phyloP scores from a whole-genome alignment of 2,329 filamentous ascomycete genomes.

The Acephala macrosclerotiorum region DNA sequence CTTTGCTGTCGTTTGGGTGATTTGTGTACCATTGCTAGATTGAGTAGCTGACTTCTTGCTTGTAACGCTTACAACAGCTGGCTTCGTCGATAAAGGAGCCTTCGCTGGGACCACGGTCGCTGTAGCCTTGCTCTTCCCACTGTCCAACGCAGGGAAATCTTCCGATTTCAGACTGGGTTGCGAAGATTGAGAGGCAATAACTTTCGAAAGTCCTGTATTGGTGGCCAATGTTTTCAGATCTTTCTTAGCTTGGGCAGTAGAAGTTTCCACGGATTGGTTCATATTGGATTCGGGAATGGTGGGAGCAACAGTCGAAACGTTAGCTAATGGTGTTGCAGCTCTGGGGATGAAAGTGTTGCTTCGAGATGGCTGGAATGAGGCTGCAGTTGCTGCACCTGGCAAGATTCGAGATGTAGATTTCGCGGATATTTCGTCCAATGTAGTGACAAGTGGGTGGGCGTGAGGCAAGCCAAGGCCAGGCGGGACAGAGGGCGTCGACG shows the following conservation, averaged over 20 bases:
- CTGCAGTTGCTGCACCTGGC: constrained; percentile 33
- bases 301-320: constrained; percentile 35
- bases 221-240: constrained; percentile 54
- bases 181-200: constrained; percentile 46
- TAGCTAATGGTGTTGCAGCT: constrained; percentile 39
- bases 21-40: constrained; percentile 2
- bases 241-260: constrained; percentile 48
- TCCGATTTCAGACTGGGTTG: constrained; percentile 59
- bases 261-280: constrained; percentile 12
- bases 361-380: constrained; percentile 42
- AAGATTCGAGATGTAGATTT: constrained; percentile 38
- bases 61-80: neutral
- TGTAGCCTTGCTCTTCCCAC: constrained; percentile 41
- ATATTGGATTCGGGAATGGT: neutral
- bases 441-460: constrained; percentile 46
- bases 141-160: constrained; percentile 67
- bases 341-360: constrained; percentile 34
- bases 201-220: constrained; percentile 56
- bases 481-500: constrained; percentile 51
- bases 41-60: neutral
- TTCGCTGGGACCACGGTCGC: constrained; percentile 27
- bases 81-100: neutral
- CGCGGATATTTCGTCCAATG: constrained; percentile 35
- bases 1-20: constrained; percentile 27
- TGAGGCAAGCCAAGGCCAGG: constrained; percentile 52